Base-by-base conservation (phyloP, 495 filamentous ascomycete species). In the Trichoderma asperelloides region DNA sequence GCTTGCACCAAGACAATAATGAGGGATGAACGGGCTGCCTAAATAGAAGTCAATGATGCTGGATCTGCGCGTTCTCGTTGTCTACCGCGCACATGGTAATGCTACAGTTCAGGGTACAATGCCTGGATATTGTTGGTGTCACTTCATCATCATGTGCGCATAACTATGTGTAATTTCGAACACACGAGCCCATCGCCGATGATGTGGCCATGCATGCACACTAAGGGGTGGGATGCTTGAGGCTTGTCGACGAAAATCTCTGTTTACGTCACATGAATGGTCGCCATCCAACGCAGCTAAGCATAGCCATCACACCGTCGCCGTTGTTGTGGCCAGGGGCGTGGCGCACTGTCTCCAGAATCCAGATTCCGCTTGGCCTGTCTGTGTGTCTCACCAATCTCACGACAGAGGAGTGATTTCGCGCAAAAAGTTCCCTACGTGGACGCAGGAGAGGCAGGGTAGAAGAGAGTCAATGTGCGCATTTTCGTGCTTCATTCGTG, bases 111-210 rank as follows among this genome's bases (percentile, higher is more conserved):
- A 37, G 33, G 9, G 33, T 37, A 37, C 2, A 37, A 3, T 5
- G n/a, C 47, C n/a, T 21, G 47, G 5, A 21, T 51, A n/a, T 21
- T 21, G 8, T 8, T 21, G n/a, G 47, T 51, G 18, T 9, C 5
- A 51, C 47, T 16, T 55, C 55, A 60, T 30, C 25, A 60, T 60
- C 23, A 60, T 60, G 55, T 60, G 55, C 55, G 55, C 55, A 60
- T 60, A 30, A 60, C 8, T 3, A 30, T 60, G 55, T 60, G 55
- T 27, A 30, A 60, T 60, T 25, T 60, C 8, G 55, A 60, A 60
- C 55, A 13, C 30, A 60, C 55, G 23, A 60, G 55, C 8, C 47
- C 55, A 60, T 60, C 55, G 55, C 27, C 55, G 55, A 60, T 60
- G 55, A 60, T 28, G 55, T 60, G 55, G 55, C 55, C 55, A 60